Conservation (phyloP, 306 rosid species). For the Vachellia collinsii region DNA sequence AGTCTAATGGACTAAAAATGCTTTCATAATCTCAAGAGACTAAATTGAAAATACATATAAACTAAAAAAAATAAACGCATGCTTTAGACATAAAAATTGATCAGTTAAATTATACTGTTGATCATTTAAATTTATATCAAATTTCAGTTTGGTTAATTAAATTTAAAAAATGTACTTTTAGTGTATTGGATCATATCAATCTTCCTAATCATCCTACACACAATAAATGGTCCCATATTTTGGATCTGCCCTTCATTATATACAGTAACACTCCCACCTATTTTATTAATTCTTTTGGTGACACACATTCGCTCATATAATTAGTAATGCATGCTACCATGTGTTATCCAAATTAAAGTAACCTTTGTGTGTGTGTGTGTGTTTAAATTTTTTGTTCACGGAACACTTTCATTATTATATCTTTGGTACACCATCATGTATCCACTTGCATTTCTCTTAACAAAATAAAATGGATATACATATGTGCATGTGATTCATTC, state of each 20-base stretch:
- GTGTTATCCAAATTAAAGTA: not conserved
- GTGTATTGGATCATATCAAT: too few relatives aligned
- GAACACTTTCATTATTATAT: not conserved
- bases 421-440: not conserved
- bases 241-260: slow-evolving; percentile 17
- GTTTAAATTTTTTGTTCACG: not conserved
- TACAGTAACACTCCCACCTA: not conserved
- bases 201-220: slow-evolving; percentile 37
- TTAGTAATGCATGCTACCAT: not conserved
- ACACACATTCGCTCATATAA: not conserved
- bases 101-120: too few relatives aligned
- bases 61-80: too few relatives aligned
- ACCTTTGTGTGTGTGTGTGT: not conserved
- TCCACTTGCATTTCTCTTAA: not conserved
- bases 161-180: too few relatives aligned
- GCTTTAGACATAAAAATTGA: too few relatives aligned
- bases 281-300: not conserved
- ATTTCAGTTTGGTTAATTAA: too few relatives aligned
- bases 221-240: slow-evolving; percentile 37
- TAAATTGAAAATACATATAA: too few relatives aligned
- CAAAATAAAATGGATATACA: not conserved
- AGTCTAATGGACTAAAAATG: too few relatives aligned
- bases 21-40: too few relatives aligned
- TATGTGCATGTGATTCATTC: not conserved
- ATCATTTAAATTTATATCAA: too few relatives aligned